Evolutionary conservation across 2,329 filamentous ascomycete species (phyloP).

Genomic region (Ceratocystiopsis sp.): DNA sequence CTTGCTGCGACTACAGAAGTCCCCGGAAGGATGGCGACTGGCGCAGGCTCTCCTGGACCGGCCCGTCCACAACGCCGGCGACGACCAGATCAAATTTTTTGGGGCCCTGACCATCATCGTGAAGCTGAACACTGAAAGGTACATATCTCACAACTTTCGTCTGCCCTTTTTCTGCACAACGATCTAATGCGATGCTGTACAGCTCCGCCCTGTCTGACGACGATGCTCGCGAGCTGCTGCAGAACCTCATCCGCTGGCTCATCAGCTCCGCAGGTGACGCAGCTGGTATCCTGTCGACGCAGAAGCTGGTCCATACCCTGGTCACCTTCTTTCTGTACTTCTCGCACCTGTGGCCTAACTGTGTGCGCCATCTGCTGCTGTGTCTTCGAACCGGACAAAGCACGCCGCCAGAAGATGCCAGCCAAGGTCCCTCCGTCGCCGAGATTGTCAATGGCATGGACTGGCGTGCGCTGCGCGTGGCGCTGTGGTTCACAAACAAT

Average conservation of each 20-base stretch:
- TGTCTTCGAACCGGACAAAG: constrained; percentile 34
- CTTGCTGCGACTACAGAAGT: constrained; percentile 63
- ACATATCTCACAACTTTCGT: constrained; percentile 4
- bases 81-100: constrained; percentile 74
- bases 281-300: constrained; percentile 43
- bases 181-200: not conserved
- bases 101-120: constrained; percentile 84
- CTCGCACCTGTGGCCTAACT: constrained; percentile 47
- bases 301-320: constrained; percentile 62
- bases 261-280: constrained; percentile 33
- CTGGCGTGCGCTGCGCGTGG: constrained; percentile 33
- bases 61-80: constrained; percentile 27
- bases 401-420: constrained; percentile 29
- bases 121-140: constrained; percentile 87
- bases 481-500: constrained; percentile 47
- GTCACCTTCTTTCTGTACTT: constrained; percentile 62
- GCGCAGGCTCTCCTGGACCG: constrained; percentile 52
- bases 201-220: constrained; percentile 35
- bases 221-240: constrained; percentile 40
- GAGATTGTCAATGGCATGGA: constrained; percentile 28
- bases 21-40: constrained; percentile 69
- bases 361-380: constrained; percentile 44
- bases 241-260: constrained; percentile 46
- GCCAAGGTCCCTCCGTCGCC: constrained; percentile 23
- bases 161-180: not conserved